phyloP scores from a whole-genome alignment of 2,329 filamentous ascomycete species.

The Fusarium foetens region DNA sequence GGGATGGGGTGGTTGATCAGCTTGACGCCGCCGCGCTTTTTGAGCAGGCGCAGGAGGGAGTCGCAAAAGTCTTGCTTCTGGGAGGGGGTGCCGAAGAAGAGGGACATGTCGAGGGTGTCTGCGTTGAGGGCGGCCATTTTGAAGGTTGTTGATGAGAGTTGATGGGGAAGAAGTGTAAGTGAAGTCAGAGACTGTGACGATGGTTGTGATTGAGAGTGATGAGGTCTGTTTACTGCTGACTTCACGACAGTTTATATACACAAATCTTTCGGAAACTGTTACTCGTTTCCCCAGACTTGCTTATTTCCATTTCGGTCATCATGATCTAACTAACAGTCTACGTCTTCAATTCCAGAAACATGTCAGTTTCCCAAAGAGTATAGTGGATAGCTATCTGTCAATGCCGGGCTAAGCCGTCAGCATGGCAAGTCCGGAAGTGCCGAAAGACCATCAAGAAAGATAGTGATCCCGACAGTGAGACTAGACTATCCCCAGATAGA shows the following conservation, averaged over 20 bases:
- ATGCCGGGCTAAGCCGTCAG: conserved; percentile 23
- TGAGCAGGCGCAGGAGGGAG: conserved; percentile 38
- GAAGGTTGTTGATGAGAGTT: not conserved
- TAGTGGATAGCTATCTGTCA: not conserved
- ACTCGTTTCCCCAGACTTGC: conserved; percentile 2
- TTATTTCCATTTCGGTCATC: conserved; percentile 3
- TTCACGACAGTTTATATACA: conserved; percentile 11
- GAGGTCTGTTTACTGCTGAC: not conserved
- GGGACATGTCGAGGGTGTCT: conserved; percentile 44
- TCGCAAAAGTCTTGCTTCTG: conserved; percentile 42
- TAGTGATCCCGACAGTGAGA: conserved; percentile 12
- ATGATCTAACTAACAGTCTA: not conserved
- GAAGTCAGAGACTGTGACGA: not conserved
- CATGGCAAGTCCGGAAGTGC: not conserved
- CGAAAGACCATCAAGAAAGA: conserved; percentile 13
- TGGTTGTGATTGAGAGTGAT: not conserved
- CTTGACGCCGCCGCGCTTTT: conserved; percentile 41
- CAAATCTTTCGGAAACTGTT: conserved; percentile 20
- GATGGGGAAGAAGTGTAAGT: not conserved
- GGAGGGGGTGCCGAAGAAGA: conserved; percentile 43
- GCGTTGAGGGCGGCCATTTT: conserved; percentile 30
- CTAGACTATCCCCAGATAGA: not conserved
- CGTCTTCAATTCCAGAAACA: not conserved
- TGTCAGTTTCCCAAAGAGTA: not conserved
- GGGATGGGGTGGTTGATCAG: conserved; percentile 44